Evolutionary conservation across 306 rosid genomes (phyloP).

Genomic region (Prunus mongolica): DNA sequence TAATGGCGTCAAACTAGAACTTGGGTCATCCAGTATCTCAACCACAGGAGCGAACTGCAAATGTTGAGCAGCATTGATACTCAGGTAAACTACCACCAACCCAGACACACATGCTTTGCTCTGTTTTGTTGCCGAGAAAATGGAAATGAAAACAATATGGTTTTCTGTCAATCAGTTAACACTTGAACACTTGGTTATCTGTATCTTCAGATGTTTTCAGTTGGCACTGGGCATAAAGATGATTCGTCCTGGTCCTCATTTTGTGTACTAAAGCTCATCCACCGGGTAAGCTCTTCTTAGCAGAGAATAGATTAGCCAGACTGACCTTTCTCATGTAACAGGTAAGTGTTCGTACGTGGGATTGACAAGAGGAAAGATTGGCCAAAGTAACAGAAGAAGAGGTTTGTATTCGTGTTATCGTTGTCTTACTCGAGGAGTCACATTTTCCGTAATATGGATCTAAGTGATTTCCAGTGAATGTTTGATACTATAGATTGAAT

Average conservation of each 20-base stretch:
- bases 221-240: conserved; percentile 86
- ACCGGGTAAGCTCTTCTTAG: conserved; percentile 46
- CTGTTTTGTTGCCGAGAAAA: conserved; percentile 6
- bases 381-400: conserved; percentile 66
- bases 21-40: conserved; percentile 54
- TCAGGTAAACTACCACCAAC: conserved; percentile 38
- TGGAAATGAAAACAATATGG: too few relatives aligned
- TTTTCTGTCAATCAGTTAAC: neutral
- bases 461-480: neutral
- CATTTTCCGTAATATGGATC: neutral
- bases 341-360: conserved; percentile 84
- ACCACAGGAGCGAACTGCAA: conserved; percentile 83
- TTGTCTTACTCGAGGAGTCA: neutral
- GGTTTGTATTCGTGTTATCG: conserved; percentile 38
- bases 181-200: neutral
- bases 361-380: conserved; percentile 56
- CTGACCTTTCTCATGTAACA: conserved; percentile 23
- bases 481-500: neutral
- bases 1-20: conserved; percentile 24
- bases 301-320: neutral
- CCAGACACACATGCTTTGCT: neutral
- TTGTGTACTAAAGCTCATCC: conserved; percentile 78
- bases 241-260: conserved; percentile 89
- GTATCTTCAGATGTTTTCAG: conserved; percentile 54
- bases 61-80: conserved; percentile 63